These are phyloP conservation scores for Ceratocystis diversiconidia DNA, from an alignment of 2,329 filamentous ascomycete species.

Conservation along the genomic window DNA sequence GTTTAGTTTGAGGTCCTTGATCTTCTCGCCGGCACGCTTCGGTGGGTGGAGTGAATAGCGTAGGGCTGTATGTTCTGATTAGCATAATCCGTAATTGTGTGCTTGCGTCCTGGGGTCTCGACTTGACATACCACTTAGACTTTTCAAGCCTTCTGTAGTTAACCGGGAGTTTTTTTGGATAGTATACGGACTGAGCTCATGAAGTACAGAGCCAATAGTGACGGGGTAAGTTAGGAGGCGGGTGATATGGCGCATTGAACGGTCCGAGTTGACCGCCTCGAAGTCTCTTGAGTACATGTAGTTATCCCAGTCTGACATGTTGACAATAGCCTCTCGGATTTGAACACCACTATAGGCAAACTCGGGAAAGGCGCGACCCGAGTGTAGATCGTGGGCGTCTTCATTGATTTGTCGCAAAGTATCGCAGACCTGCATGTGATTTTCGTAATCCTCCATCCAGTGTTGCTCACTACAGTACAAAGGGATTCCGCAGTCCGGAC, in stretches of 20 bases:
- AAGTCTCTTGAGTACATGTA: slow-evolving; percentile 88
- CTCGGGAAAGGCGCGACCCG: slow-evolving; percentile 82
- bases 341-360: slow-evolving; percentile 82
- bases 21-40: slow-evolving; percentile 51
- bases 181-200: slow-evolving; percentile 87
- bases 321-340: slow-evolving; percentile 82
- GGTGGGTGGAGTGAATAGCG: slow-evolving; percentile 90
- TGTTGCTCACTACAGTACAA: slow-evolving; percentile 90
- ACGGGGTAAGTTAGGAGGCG: slow-evolving; percentile 85
- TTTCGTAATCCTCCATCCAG: slow-evolving; percentile 91
- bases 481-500: slow-evolving; percentile 87
- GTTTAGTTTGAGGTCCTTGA: slow-evolving; percentile 68
- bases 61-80: slow-evolving; percentile 43
- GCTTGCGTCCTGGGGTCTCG: not conserved
- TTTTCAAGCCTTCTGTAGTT: slow-evolving; percentile 82
- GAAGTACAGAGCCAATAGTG: slow-evolving; percentile 79
- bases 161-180: slow-evolving; percentile 61
- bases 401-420: slow-evolving; percentile 87
- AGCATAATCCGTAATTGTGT: not conserved
- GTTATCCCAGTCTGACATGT: slow-evolving; percentile 98
- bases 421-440: slow-evolving; percentile 84
- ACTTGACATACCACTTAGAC: slow-evolving; percentile 60
- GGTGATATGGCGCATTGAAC: slow-evolving; percentile 84
- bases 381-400: slow-evolving; percentile 88
- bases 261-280: slow-evolving; percentile 76